Evolutionary conservation across 2,329 filamentous ascomycete genomes (phyloP).

Genomic region (Ophiocordyceps sinensis): DNA sequence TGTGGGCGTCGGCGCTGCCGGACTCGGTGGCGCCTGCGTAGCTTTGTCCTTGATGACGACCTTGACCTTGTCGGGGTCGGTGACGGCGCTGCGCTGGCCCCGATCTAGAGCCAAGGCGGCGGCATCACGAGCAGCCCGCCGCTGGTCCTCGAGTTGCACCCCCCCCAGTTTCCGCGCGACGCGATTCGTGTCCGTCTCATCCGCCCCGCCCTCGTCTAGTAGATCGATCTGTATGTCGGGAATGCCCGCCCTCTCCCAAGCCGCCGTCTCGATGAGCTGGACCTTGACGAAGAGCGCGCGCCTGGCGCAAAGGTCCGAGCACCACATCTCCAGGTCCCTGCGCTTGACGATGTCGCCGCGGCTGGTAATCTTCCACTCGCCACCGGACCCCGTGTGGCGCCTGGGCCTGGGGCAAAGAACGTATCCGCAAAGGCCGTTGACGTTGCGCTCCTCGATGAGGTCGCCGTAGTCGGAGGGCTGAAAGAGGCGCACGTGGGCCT

Average conservation of each 20-base stretch:
- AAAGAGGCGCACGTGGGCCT: conserved; percentile 53
- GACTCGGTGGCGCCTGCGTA: conserved; percentile 9
- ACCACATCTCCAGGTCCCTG: conserved; percentile 74
- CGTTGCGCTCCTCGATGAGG: conserved; percentile 77
- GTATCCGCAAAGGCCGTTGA: conserved; percentile 72
- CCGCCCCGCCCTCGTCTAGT: conserved; percentile 44
- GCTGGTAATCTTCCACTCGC: conserved; percentile 53
- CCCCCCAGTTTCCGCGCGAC: conserved; percentile 23
- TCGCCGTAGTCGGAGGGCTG: conserved; percentile 83
- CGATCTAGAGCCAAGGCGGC: conserved; percentile 37
- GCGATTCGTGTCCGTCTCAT: conserved; percentile 26
- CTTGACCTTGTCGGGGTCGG: conserved; percentile 21
- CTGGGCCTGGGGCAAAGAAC: conserved; percentile 58
- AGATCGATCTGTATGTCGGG: conserved; percentile 44
- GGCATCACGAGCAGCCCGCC: conserved; percentile 22
- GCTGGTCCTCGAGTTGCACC: conserved; percentile 29
- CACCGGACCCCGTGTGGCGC: conserved; percentile 37
- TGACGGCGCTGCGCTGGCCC: conserved; percentile 14
- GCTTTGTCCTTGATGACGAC: conserved; percentile 39
- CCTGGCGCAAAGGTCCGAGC: conserved; percentile 62
- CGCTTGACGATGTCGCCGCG: conserved; percentile 47
- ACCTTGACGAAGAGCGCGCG: conserved; percentile 76
- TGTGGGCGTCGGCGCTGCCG: conserved; percentile 7
- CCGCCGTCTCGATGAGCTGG: conserved; percentile 72
- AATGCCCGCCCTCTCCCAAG: conserved; percentile 61